Evolutionary conservation across 441 rosid genomes (phyloP), one percentile per base, ranked within the genome.

Genomic region (Hura crepitans): DNA sequence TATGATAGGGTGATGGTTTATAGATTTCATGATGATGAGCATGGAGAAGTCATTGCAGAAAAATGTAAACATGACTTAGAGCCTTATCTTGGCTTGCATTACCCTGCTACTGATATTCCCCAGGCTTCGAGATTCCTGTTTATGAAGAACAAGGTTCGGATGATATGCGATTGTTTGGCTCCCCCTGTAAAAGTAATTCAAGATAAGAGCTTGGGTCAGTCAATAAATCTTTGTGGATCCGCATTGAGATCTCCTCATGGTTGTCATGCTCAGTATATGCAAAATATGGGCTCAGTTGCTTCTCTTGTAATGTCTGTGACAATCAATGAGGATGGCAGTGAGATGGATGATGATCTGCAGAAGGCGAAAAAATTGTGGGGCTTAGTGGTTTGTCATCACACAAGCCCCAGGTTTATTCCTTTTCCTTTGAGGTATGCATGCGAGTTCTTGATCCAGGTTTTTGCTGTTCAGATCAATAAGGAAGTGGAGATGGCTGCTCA

Each of bases 1-100:
- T 92, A 84, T 78, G 95, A 92, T 68, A 84, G 97, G 72, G 93
- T 92, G 37, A 92, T 92, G 96, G 85, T 87, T 0, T 92, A 88
- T 62, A 87, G 84, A 77, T 90, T 92, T 74, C 96, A 92, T 73
- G 95, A 87, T 51, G 96, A 90, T 80, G 90, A 85, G 60, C 96
- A 90, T 69, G 97, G 97, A 35, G 91, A 92, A 78, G 90, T 90
- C 63, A 79, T 92, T 17, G 88, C 96, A 0, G 97, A 92, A 84
- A 86, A 87, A 11, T 83, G 91, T 66, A 84, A 92, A 75, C 83
- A 91, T 51, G 90, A 92, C 82, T 79, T 92, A 54, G 96, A 90
- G 62, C 95, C 97, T n/a, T 90, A 86, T 62, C 81, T 87, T 77
- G 96, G 95, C 20, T 72, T 88, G 77, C 97, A 92, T 76, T 92